phyloP scores from a whole-genome alignment of 306 rosid species.

The Glycine soja region DNA sequence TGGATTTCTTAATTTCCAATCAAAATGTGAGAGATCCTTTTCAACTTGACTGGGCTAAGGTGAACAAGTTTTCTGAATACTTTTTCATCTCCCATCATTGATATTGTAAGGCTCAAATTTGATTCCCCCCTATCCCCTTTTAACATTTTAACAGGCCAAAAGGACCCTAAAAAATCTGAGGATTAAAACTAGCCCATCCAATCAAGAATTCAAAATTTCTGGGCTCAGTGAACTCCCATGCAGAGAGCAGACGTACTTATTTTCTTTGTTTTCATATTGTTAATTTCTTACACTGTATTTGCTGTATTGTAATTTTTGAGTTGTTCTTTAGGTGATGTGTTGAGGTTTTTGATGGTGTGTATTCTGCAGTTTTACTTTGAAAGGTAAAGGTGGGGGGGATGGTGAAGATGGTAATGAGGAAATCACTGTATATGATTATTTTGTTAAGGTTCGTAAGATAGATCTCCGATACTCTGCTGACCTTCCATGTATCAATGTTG shows the following conservation, averaged over 20 bases:
- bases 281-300: conserved; percentile 5
- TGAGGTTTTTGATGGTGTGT: not conserved
- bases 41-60: conserved; percentile 91
- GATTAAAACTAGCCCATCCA: conserved; percentile 73
- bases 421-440: conserved; percentile 85
- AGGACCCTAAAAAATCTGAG: conserved; percentile 82
- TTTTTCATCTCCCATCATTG: not conserved
- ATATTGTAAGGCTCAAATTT: not conserved
- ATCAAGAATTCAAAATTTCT: conserved; percentile 76
- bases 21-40: conserved; percentile 86
- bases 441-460: conserved; percentile 69
- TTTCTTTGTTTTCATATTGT: conserved; percentile 4
- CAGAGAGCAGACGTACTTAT: conserved; percentile 71
- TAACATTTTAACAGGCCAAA: conserved; percentile 79
- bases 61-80: conserved; percentile 37
- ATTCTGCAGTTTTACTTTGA: conserved; percentile 73
- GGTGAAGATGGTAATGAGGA: conserved; percentile 60
- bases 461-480: conserved; percentile 73
- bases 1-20: conserved; percentile 83
- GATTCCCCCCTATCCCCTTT: conserved; percentile 5
- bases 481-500: conserved; percentile 91
- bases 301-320: not conserved
- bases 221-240: conserved; percentile 89
- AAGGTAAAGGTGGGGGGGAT: conserved; percentile 51
- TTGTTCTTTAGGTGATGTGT: conserved; percentile 22